Evolutionary conservation across 2,329 filamentous ascomycete genomes (phyloP).

Genomic region (Colletotrichum sidae): DNA sequence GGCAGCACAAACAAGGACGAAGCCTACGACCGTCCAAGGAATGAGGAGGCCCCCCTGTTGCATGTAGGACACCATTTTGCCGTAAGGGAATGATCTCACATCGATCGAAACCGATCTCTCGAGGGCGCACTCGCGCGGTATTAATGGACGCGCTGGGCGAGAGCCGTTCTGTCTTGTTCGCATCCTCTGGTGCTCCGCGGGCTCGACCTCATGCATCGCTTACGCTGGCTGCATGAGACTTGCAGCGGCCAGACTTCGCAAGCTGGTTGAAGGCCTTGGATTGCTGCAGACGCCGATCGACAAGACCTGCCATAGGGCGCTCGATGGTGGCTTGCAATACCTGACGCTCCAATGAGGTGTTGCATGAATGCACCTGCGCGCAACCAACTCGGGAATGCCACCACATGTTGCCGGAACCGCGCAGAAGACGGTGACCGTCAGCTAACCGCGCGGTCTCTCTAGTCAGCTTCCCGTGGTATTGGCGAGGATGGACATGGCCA

Average conservation of each 20-base stretch:
- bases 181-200: neutral
- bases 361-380: neutral
- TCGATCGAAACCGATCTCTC: neutral
- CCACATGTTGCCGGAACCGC: neutral
- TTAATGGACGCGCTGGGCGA: constrained; percentile 1
- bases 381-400: neutral
- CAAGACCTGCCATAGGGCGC: constrained; percentile 1
- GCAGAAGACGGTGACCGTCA: neutral
- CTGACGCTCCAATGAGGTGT: constrained; percentile 2
- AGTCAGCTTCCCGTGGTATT: constrained; percentile 1
- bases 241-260: constrained; percentile 3
- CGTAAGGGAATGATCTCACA: constrained; percentile 1
- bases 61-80: constrained; percentile 6
- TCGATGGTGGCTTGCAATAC: constrained; percentile 1
- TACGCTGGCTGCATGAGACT: constrained; percentile 9
- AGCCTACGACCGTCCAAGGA: constrained; percentile 3
- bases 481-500: too few species aligned
- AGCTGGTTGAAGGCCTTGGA: neutral
- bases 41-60: constrained; percentile 6
- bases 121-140: neutral
- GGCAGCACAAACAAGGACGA: neutral
- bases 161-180: neutral
- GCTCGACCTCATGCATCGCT: constrained; percentile 2
- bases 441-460: neutral
- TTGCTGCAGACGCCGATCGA: neutral